Percentiles rank a stretch among this genome's conserved stretches.
Evolutionary conservation across 2,329 filamentous ascomycete species (phyloP).

Genomic region (Apiospora phragmitis): DNA sequence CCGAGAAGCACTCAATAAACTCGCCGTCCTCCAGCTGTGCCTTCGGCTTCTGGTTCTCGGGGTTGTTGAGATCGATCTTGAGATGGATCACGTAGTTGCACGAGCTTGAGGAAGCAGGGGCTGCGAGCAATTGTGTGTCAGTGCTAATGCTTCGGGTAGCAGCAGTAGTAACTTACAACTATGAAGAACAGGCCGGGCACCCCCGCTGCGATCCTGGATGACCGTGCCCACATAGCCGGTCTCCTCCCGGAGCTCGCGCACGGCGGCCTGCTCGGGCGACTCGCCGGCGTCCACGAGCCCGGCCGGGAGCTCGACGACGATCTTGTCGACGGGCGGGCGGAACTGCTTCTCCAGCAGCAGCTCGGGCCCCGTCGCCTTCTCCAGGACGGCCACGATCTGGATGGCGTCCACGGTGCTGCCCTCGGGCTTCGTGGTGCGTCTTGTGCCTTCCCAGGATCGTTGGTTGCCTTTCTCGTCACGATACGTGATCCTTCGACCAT

Average conservation of each 20-base stretch:
- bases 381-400: conserved; percentile 69
- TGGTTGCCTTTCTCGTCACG: conserved; percentile 59
- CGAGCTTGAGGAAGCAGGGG: not conserved
- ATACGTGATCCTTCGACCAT: conserved; percentile 45
- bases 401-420: conserved; percentile 68
- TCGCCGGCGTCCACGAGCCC: conserved; percentile 64
- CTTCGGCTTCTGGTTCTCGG: conserved; percentile 68
- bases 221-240: conserved; percentile 61
- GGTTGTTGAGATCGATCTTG: conserved; percentile 66
- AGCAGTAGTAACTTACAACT: not conserved
- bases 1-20: conserved; percentile 78
- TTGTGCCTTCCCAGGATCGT: conserved; percentile 71
- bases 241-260: conserved; percentile 66
- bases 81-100: conserved; percentile 64
- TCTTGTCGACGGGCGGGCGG: conserved; percentile 59
- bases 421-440: conserved; percentile 65
- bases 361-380: conserved; percentile 51
- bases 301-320: conserved; percentile 65
- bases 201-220: not conserved
- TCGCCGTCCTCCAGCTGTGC: conserved; percentile 76
- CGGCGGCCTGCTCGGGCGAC: conserved; percentile 59
- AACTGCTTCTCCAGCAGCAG: conserved; percentile 69
- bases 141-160: not conserved
- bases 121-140: not conserved
- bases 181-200: not conserved